phyloP scores from a whole-genome alignment of 305 asterid genomes.

The Salvia sclarea region DNA sequence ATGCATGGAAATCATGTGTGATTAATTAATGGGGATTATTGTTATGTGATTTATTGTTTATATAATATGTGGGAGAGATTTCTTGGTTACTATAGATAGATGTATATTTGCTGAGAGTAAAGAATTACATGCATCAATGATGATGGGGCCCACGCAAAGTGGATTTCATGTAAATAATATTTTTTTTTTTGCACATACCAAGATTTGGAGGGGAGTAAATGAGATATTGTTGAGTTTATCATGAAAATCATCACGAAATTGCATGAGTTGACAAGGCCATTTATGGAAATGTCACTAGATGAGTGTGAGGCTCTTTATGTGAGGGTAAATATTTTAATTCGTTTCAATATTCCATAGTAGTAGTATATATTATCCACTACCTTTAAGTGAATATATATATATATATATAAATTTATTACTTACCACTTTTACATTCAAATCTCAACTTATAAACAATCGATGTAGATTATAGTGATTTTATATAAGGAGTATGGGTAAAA shows the following conservation, averaged over 20 bases:
- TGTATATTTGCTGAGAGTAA: background rate
- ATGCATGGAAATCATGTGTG: no score
- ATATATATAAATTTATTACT: no score
- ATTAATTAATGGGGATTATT: no score
- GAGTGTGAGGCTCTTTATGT: background rate
- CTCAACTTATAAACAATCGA: no score
- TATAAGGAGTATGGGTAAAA: no score
- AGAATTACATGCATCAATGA: background rate
- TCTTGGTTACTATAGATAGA: no score
- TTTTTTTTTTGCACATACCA: background rate
- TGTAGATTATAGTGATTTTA: no score
- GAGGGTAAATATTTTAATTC: background rate
- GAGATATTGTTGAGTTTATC: background rate
- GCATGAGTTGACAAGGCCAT: background rate
- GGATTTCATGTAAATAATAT: conserved; percentile 11
- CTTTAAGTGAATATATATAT: no score
- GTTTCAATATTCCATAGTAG: background rate
- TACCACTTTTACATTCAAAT: no score
- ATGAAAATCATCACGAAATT: background rate
- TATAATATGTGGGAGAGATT: no score
- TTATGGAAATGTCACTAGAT: background rate
- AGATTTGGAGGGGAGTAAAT: background rate
- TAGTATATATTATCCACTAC: no score
- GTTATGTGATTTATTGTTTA: no score
- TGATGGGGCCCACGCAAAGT: background rate